Conservation (phyloP, 305 asterid species). For the Fraxinus greggii region DNA sequence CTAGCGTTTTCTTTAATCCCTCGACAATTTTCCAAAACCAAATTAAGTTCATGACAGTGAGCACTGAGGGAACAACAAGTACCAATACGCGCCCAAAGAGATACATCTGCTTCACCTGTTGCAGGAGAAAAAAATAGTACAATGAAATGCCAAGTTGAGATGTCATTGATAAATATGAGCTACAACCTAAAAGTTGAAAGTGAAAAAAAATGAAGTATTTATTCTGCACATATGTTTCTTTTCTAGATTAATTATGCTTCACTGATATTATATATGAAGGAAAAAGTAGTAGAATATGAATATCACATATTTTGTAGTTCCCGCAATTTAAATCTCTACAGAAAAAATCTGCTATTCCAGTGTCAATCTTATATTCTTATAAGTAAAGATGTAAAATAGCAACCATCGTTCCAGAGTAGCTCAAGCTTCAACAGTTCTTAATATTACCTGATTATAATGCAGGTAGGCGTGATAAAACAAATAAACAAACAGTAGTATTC, state of each 20-base stretch:
- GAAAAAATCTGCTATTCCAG: background rate
- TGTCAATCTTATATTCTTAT: background rate
- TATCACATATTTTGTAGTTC: background rate
- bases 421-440: background rate
- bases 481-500: constrained; percentile 64
- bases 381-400: background rate
- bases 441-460: constrained; percentile 58
- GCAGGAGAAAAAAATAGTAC: background rate
- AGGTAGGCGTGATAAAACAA: constrained; percentile 54
- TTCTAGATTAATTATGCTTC: background rate
- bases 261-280: background rate
- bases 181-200: background rate
- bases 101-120: constrained; percentile 64
- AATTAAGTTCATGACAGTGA: constrained; percentile 60
- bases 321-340: background rate
- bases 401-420: background rate
- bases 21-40: constrained; percentile 79
- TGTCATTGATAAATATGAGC: background rate
- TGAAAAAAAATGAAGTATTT: background rate
- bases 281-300: background rate
- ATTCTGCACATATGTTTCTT: background rate
- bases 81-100: constrained; percentile 42
- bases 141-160: background rate
- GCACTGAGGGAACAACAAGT: constrained; percentile 38
- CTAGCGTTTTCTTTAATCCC: constrained; percentile 60